Evolutionary conservation across 2,329 filamentous ascomycete species (phyloP), one percentile per base, ranked within the genome.

Genomic region (Penicillium vulpinum): DNA sequence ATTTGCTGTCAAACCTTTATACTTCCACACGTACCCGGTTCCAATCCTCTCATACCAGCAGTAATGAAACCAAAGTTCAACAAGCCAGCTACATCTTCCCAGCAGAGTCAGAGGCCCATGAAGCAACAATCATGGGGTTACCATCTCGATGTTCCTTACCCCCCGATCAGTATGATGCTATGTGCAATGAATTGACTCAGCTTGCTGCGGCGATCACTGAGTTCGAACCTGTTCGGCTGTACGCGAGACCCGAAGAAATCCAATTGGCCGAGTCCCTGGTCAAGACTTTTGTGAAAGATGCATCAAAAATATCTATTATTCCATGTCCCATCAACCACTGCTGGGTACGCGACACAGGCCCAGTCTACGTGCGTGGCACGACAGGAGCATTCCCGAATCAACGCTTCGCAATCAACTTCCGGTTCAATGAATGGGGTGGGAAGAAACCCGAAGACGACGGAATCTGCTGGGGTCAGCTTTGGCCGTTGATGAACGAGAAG

Each of bases 401-500:
- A 16, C 61, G 63, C 4, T 56, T 66, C 5, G 63, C 63, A 1
- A 48, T 66, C 9, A 56, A 62, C 38, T 64, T 66, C 36, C 50
- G 49, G 1, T 67, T 66, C 26, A 65, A 64, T 31, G 64, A 67
- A 54, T 66, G 65, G 67, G 64, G 66, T 3, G 64, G 59, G 13
- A 58, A 66, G 55, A 61, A 59, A 29, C 53, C 60, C 5, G 53
- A 59, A 26, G 49, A 61, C 7, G 57, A 59, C 3, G 58, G 61
- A n/a, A 39, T 59, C 10, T 53, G 51, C 40, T 56, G 46, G 45
- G 56, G 58, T 3, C 56, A 60, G 36, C 54, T 21, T 8, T 66
- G 57, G 50, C 62, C 60, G 2, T 29, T 62, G n/a, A 58, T 65
- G 60, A 36, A 53, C 2, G 39, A 56, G 10, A 40, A 50, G 3